Base-by-base conservation (phyloP, 306 rosid genomes). In the Adenanthera pavonina region DNA sequence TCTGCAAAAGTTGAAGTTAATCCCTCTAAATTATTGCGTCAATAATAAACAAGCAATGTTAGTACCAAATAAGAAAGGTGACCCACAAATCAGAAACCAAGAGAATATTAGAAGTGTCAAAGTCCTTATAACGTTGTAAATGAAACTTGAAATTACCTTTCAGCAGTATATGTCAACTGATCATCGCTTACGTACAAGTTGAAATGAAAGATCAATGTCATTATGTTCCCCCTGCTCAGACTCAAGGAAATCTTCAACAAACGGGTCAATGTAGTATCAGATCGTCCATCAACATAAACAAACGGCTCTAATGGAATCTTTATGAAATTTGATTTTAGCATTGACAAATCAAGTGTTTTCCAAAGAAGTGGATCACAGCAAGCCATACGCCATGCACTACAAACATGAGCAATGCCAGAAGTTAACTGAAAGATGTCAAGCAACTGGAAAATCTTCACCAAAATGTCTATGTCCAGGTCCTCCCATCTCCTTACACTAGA, bases 111-210 rank as follows among this genome's bases (percentile, higher is more conserved):
- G 15, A 48, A 40, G 53, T 6, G 80, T 74, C 65, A 25, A 49
- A 36, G 40, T 64, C 57, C 36, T 56, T 10, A 20, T 34, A 74
- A 13, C 69, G 35, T 7, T 25, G 44, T 20, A 70, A 62, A 53
- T 1, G 19, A 76, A 69, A 60, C 61, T 43, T 51, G 77, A 65
- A 84, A 78, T 85, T 93, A 93, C 97, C 95, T 89, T 88, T 93
- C 96, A 10, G 97, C 97, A n/a, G 91, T 87, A 61, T 87, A 91
- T 11, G 94, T 93, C 84, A 93, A 82, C 87, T 84, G 95, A 36
- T 88, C 92, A 78, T 93, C 95, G 15, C 91, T 91, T 33, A 91
- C 79, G 14, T 84, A 92, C 65, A 92, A 82, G 82, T 92, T 87
- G 82, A 89, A 91, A 87, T 92, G 96, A 79, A 91, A 86, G 82